These are phyloP conservation scores for Sungouiozyma ichnusensis DNA, from an alignment of 805 yeast genomes.

Conservation along the genomic window DNA sequence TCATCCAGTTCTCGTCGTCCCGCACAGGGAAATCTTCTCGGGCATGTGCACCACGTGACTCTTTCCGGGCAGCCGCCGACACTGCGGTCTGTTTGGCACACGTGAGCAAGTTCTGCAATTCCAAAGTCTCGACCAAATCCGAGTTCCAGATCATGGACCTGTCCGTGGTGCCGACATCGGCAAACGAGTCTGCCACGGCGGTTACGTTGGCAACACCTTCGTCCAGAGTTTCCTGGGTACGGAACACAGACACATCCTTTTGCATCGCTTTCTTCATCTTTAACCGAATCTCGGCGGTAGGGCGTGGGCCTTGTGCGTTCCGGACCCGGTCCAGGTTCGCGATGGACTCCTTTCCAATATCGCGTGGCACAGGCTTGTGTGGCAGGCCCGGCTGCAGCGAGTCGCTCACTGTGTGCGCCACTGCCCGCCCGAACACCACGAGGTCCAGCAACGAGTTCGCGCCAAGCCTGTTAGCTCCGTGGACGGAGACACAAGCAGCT, in stretches of 20 bases:
- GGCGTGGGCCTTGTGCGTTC: constrained; percentile 68
- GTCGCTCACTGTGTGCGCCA: constrained; percentile 82
- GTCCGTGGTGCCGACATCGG: constrained; percentile 77
- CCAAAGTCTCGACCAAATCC: constrained; percentile 91
- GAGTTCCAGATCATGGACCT: constrained; percentile 99
- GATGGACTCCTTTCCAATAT: constrained; percentile 80
- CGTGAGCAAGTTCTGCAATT: constrained; percentile 89
- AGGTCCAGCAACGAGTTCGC: constrained; percentile 94
- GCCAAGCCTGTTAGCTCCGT: constrained; percentile 98
- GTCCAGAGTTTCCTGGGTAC: constrained; percentile 85
- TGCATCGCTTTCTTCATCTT: constrained; percentile 96
- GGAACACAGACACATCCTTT: constrained; percentile 91
- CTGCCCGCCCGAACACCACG: constrained; percentile 98
- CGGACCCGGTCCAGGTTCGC: constrained; percentile 84
- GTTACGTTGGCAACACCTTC: constrained; percentile 77
- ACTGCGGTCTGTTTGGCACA: constrained; percentile 94
- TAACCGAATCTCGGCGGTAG: constrained; percentile 83
- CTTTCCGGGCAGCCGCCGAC: constrained; percentile 90
- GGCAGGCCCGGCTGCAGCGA: constrained; percentile 82
- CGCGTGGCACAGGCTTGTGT: constrained; percentile 70
- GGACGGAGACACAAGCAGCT: constrained; percentile 98
- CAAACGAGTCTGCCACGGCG: constrained; percentile 63
- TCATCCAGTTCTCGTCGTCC: constrained; percentile 96
- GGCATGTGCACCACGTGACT: constrained; percentile 99
- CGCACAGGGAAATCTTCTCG: constrained; percentile 95